These are phyloP conservation scores for Fusarium beomiforme DNA, from an alignment of 2,329 filamentous ascomycete genomes.

Conservation along the genomic window DNA sequence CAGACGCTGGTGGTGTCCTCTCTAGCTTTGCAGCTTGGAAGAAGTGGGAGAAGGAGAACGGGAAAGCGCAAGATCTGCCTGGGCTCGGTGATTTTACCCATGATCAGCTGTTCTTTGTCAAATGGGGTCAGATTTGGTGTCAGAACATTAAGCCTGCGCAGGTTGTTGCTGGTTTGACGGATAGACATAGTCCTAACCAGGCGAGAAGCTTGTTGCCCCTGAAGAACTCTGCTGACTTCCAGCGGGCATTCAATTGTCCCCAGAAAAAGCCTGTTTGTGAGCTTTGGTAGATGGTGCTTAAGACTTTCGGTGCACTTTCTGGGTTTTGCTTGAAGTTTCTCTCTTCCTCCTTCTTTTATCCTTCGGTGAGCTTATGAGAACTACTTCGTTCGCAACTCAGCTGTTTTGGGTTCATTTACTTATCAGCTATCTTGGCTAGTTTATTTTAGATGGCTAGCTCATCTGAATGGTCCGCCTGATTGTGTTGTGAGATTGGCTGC, in stretches of 20 bases:
- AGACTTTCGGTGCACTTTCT: no score
- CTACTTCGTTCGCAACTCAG: rapidly evolving
- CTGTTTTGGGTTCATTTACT: rapidly evolving
- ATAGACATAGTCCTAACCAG: conserved; percentile 72
- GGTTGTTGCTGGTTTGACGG: conserved; percentile 66
- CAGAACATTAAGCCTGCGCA: conserved; percentile 69
- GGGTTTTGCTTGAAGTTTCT: not conserved
- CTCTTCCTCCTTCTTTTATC: no score
- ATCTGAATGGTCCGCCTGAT: no score
- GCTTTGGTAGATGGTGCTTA: conserved; percentile 63
- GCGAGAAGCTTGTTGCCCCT: conserved; percentile 72
- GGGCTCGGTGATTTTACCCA: conserved; percentile 71
- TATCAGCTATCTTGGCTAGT: not conserved
- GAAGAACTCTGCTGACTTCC: conserved; percentile 74
- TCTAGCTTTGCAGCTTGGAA: conserved; percentile 74
- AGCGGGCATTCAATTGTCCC: conserved; percentile 73
- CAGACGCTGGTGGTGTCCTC: conserved; percentile 73
- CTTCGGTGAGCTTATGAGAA: no score
- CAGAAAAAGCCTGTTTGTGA: conserved; percentile 74
- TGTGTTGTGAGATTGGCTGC: no score
- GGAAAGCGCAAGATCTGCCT: conserved; percentile 63
- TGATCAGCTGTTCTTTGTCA: conserved; percentile 76
- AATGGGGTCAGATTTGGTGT: conserved; percentile 74
- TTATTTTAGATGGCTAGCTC: not conserved
- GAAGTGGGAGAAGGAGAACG: conserved; percentile 60